Base-by-base conservation (phyloP, 202 grass and related monocot genomes). In the Eragrostis tef region DNA sequence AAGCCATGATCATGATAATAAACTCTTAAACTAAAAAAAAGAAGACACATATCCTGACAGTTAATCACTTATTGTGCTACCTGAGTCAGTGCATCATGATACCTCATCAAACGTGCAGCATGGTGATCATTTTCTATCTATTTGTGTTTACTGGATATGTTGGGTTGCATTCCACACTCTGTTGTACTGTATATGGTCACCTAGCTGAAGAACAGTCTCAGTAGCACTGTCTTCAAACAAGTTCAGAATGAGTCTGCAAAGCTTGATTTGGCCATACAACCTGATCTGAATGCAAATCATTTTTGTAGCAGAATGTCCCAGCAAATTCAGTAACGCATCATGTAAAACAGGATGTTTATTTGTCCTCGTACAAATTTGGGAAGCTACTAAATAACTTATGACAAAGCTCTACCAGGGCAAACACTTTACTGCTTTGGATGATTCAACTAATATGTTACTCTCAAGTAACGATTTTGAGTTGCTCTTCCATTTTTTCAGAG, bases 401-500 rank as follows among this genome's bases (percentile, higher is more conserved):
- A 12, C 4, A 57, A 42, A 77, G 5, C 4, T 31, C 24, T 64
- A 12, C 0, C 16, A 48, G 43, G 25, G 21, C 16, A 34, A 48
- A 31, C 50, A 74, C 5, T 77, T 10, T 5, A 9, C 25, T 50
- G 26, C 61, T 64, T 64, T 21, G 45, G n/a, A 62, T 47, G 74
- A 19, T 47, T 77, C 42, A 49, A 34, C 25, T 10, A 77, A 47
- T n/a, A 15, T 78, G 6, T 64, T 31, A 16, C 60, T 53, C 45
- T 66, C 0, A 9, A 66, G 13, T 5, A 13, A 64, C 0, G 11
- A 20, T 66, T 79, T 57, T 70, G 7, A 68, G 17, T 43, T 52
- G 21, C 5, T 25, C 19, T 17, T 46, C 63, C 1, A 60, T 67
- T 78, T 45, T 73, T 78, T 74, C 70, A 98, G 92, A 98, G 90